Percentiles rank a stretch among this genome's conserved stretches.
These are phyloP conservation scores for Macrophomina pseudophaseolina DNA, from an alignment of 2,329 filamentous ascomycete genomes.

Conservation along the genomic window DNA sequence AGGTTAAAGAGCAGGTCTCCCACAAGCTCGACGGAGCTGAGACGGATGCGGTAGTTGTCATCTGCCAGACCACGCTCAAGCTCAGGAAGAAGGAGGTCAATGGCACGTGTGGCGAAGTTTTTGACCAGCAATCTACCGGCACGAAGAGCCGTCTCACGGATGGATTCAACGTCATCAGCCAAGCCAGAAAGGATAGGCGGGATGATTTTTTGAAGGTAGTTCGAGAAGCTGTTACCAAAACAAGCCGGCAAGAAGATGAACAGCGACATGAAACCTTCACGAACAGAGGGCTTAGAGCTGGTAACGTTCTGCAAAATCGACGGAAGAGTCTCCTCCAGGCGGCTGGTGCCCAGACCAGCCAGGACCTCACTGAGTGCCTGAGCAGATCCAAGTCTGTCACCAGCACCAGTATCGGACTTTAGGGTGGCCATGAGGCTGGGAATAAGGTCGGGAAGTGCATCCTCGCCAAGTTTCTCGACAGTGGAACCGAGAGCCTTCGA, in stretches of 20 bases:
- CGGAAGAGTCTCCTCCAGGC: constrained; percentile 92
- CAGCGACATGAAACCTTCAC: constrained; percentile 98
- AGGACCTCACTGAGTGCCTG: constrained; percentile 96
- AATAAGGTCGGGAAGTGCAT: constrained; percentile 94
- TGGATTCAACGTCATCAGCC: constrained; percentile 94
- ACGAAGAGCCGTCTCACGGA: constrained; percentile 92
- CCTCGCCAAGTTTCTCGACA: constrained; percentile 97
- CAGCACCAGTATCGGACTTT: constrained; percentile 95
- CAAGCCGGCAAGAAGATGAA: constrained; percentile 99
- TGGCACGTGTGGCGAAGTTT: constrained; percentile 94
- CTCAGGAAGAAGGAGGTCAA: constrained; percentile 91
- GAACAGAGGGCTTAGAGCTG: constrained; percentile 85
- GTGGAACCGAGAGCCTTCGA: constrained; percentile 94
- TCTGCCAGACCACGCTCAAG: constrained; percentile 96
- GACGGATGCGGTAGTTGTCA: constrained; percentile 94
- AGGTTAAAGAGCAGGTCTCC: constrained; percentile 97
- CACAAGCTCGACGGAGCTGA: constrained; percentile 96
- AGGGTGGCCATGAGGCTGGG: constrained; percentile 97
- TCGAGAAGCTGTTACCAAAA: constrained; percentile 97
- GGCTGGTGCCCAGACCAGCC: constrained; percentile 87
- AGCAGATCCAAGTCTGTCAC: constrained; percentile 92
- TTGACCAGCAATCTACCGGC: constrained; percentile 95
- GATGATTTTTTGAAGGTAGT: constrained; percentile 93
- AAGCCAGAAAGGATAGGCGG: constrained; percentile 92
- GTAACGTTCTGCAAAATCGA: constrained; percentile 96